Evolutionary conservation across 2,329 filamentous ascomycete genomes (phyloP).

Genomic region (Cercospora zeae-maydis): DNA sequence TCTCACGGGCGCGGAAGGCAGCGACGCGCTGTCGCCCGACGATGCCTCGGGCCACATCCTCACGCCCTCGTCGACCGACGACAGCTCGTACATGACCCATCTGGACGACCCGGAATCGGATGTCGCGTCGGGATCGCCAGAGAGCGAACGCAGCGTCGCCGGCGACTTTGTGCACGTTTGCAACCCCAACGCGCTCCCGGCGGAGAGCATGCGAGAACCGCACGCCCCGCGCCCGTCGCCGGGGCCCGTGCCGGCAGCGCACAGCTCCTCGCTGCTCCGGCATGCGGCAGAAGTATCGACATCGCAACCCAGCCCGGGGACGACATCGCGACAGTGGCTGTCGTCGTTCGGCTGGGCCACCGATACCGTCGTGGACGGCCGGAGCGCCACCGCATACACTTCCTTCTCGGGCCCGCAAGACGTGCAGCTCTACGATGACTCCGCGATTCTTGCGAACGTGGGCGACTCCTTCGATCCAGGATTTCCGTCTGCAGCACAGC

Average conservation of each 20-base stretch:
- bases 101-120: conserved; percentile 20
- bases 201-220: conserved; percentile 13
- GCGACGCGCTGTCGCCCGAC: conserved; percentile 25
- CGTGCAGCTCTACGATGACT: conserved; percentile 14
- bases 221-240: conserved; percentile 13
- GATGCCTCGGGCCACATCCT: conserved; percentile 21
- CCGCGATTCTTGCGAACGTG: conserved; percentile 2
- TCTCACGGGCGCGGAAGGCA: conserved; percentile 12
- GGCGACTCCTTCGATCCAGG: not conserved
- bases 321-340: conserved; percentile 11
- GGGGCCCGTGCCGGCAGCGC: not conserved
- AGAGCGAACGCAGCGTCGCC: conserved; percentile 15
- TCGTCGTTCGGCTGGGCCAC: conserved; percentile 13
- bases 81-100: conserved; percentile 14
- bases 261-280: not conserved
- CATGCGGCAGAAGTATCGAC: not conserved
- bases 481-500: not conserved
- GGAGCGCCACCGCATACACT: not conserved
- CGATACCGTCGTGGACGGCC: conserved; percentile 16
- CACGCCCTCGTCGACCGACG: conserved; percentile 26
- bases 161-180: conserved; percentile 25
- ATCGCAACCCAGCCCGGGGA: conserved; percentile 8
- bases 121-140: conserved; percentile 21
- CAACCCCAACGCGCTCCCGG: conserved; percentile 9
- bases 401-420: conserved; percentile 5